phyloP scores from a whole-genome alignment of 73 alveolate genomes.

The Paramecium pentaurelia region DNA sequence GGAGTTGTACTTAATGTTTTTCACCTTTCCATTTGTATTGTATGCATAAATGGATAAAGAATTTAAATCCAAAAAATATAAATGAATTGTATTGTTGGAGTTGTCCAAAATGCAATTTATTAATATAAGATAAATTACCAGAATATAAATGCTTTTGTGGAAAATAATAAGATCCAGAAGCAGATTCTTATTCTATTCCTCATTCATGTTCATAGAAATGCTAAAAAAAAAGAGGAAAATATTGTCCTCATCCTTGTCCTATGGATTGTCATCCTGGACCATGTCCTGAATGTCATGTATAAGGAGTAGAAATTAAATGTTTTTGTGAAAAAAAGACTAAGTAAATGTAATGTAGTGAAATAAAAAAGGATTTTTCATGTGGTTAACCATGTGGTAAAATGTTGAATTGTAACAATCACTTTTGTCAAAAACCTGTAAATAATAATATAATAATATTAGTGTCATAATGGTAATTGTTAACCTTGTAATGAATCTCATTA shows the following conservation, averaged over 20 bases:
- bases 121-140: constrained; percentile 83
- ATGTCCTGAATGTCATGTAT: constrained; percentile 88
- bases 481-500: constrained; percentile 59
- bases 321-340: constrained; percentile 79
- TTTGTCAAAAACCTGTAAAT: constrained; percentile 52
- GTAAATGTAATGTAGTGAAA: constrained; percentile 77
- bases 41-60: constrained; percentile 91
- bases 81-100: constrained; percentile 78
- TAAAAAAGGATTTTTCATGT: constrained; percentile 63
- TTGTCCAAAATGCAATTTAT: constrained; percentile 92
- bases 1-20: constrained; percentile 90
- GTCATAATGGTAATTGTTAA: constrained; percentile 77
- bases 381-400: constrained; percentile 65
- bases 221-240: constrained; percentile 75
- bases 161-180: constrained; percentile 78
- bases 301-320: constrained; percentile 74
- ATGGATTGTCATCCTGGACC: constrained; percentile 96
- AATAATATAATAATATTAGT: background rate
- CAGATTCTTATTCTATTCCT: constrained; percentile 81
- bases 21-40: constrained; percentile 88
- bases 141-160: constrained; percentile 89
- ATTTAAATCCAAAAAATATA: constrained; percentile 69
- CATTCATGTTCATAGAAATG: constrained; percentile 91
- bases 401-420: constrained; percentile 73
- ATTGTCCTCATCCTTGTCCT: constrained; percentile 84